These are phyloP conservation scores for Pseudocercospora fijiensis DNA, from an alignment of 2,329 filamentous ascomycete species.

Conservation along the genomic window DNA sequence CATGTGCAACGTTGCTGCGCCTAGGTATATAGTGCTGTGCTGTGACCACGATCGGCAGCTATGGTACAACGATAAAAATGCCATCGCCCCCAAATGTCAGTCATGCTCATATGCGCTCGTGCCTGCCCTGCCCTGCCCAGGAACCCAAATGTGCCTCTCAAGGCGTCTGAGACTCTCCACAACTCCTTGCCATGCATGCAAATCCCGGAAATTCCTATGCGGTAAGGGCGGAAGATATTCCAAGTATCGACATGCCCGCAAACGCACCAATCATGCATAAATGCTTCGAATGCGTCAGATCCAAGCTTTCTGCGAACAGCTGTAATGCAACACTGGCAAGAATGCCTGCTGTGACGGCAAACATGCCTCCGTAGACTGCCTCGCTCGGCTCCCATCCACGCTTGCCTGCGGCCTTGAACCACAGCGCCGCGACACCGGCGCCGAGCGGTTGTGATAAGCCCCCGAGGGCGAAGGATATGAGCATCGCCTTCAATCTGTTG, in stretches of 20 bases:
- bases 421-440: conserved; percentile 77
- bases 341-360: conserved; percentile 85
- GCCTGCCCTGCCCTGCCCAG: too few species aligned
- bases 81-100: not conserved
- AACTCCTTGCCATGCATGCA: not conserved
- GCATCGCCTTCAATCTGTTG: conserved; percentile 76
- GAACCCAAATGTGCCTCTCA: not conserved
- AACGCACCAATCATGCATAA: conserved; percentile 80
- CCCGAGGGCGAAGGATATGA: conserved; percentile 79
- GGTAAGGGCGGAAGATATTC: conserved; percentile 81
- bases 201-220: conserved; percentile 43
- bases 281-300: conserved; percentile 74
- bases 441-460: conserved; percentile 85
- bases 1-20: not conserved
- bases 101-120: not conserved
- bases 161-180: not conserved
- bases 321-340: conserved; percentile 93
- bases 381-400: conserved; percentile 52
- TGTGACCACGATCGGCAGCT: not conserved
- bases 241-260: conserved; percentile 82
- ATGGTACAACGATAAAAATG: not conserved
- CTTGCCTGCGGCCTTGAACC: conserved; percentile 68
- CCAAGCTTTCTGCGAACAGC: conserved; percentile 81
- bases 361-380: conserved; percentile 72
- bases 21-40: too few species aligned